Conservation (phyloP, 2,329 filamentous ascomycete genomes). For the Colletotrichum abscissum region DNA sequence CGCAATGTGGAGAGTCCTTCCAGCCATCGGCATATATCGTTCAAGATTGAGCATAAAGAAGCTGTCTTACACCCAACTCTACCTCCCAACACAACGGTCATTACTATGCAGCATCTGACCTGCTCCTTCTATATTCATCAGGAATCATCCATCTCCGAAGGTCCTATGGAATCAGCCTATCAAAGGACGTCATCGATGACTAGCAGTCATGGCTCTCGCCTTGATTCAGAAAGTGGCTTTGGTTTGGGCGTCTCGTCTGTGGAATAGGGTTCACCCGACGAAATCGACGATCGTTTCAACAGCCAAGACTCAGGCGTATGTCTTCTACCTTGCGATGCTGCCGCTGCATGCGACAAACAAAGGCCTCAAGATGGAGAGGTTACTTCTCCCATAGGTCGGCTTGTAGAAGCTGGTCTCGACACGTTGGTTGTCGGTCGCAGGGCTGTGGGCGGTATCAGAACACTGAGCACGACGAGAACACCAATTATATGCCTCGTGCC, state of each 20-base stretch:
- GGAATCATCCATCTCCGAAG: background rate
- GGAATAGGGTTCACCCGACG: background rate
- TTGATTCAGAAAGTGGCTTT: background rate
- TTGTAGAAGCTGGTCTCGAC: conserved; percentile 30
- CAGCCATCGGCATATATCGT: conserved; percentile 36
- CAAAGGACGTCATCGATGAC: background rate
- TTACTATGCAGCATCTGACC: conserved; percentile 39
- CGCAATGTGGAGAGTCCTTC: background rate
- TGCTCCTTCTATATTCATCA: conserved; percentile 25
- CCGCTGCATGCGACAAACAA: too few relatives aligned
- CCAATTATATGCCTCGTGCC: conserved; percentile 45
- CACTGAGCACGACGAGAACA: conserved; percentile 32
- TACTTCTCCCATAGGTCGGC: background rate
- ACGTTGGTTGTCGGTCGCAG: background rate
- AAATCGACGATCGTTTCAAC: background rate
- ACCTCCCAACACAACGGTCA: conserved; percentile 41
- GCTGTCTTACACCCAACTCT: conserved; percentile 44
- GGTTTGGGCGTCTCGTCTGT: background rate
- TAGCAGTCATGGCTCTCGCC: background rate
- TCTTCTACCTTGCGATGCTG: background rate
- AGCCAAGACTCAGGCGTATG: conserved; percentile 24
- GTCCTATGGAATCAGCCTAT: background rate
- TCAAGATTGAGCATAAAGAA: conserved; percentile 51
- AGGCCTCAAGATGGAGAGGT: background rate
- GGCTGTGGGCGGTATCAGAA: conserved; percentile 30